Evolutionary conservation across 2,329 filamentous ascomycete genomes (phyloP), one percentile per base, ranked within the genome.

Genomic region (Talaromyces funiculosus): DNA sequence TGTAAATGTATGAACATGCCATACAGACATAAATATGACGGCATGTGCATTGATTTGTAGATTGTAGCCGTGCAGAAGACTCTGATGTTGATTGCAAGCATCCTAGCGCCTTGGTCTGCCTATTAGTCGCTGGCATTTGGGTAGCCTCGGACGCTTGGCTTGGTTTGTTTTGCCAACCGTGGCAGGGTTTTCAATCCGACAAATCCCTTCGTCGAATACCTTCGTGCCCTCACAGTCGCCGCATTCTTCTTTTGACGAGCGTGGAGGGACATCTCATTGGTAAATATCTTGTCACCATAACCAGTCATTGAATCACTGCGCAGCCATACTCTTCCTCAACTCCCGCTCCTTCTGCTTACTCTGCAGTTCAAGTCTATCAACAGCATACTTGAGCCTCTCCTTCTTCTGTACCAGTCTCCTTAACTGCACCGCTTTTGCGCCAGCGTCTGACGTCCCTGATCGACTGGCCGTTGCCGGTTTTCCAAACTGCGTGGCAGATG

Each of bases 341-440:
- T 90, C 86, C 66, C 87, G 81, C 73, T 90, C 84, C 71, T 83
- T 77, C 75, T 96, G 92, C 67, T 86, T 82, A n/a, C 90, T 89
- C 77, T 96, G 90, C 68, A 96, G 72, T 78, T 94, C 90, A 65
- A 97, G 75, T 63, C 92, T 83, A 71, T 94, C 90, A 18, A 96
- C 90, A 29, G 90, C 88, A 78, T 95, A 96, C 72, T 90, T 87
- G 67, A 96, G 77, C 54, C 90, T 85, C 74, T 96, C 91, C 75
- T 90, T 93, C 75, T 91, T 88, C 79, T 92, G 90, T 61, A 85
- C 80, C 60, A 94, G 75, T 64, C 89, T 87, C 67, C 85, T 86
- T 63, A 90, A 78, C 68, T 84, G 84, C 61, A 82, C 79, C 60
- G 84, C 81, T 69, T 84, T 77, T 56, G 74, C 74, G 37, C 73